Percentiles rank a stretch among this genome's conserved stretches.
Conservation (phyloP, 257 asterid species). For the Voacanga thouarsii region DNA sequence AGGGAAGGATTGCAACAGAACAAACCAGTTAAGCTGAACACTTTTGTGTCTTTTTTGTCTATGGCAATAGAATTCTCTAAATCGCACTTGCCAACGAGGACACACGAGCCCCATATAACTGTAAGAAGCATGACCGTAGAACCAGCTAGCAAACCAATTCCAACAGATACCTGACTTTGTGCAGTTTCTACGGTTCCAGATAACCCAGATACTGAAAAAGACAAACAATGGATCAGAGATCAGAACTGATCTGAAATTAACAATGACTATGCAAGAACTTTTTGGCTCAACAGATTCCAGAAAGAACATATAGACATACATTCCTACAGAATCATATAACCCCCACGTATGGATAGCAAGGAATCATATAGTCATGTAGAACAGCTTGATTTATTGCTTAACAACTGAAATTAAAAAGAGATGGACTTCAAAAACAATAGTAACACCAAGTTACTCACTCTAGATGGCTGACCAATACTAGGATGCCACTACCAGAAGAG, state of each 20-base stretch:
- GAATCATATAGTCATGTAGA: background rate
- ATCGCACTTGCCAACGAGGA: conserved; percentile 80
- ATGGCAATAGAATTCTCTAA: conserved; percentile 41
- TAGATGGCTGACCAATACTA: background rate
- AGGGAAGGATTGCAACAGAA: conserved; percentile 14
- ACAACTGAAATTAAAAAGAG: background rate
- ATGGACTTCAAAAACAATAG: background rate
- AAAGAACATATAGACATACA: background rate
- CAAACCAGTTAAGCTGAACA: conserved; percentile 68
- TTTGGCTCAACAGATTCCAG: conserved; percentile 9
- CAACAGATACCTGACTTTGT: conserved; percentile 92
- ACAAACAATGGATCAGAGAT: conserved; percentile 2
- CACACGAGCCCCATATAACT: conserved; percentile 83
- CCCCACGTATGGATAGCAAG: background rate
- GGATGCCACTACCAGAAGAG: background rate
- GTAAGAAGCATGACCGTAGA: conserved; percentile 95
- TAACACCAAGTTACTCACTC: background rate
- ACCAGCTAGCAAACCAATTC: conserved; percentile 96
- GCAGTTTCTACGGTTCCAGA: conserved; percentile 74
- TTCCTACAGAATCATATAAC: background rate
- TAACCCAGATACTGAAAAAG: conserved; percentile 73
- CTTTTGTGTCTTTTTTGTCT: conserved; percentile 56
- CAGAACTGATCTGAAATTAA: background rate
- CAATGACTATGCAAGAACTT: background rate
- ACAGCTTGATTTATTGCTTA: background rate